These are phyloP conservation scores for Diaporthe destruens DNA, from an alignment of 2,329 filamentous ascomycete species.

Conservation along the genomic window DNA sequence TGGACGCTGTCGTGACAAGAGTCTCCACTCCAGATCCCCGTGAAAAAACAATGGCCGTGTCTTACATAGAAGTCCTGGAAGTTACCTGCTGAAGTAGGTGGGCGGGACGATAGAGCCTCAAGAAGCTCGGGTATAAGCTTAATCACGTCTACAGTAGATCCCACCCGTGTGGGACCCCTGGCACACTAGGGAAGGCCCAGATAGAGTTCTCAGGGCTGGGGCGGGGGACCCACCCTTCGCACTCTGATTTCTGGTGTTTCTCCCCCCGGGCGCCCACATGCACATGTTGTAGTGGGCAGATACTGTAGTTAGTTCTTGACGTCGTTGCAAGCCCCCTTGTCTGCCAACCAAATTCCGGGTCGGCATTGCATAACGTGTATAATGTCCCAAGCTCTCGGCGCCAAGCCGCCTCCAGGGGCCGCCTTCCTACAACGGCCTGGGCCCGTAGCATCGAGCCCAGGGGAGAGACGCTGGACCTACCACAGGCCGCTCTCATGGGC, in stretches of 20 bases:
- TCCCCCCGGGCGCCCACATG: too few relatives aligned
- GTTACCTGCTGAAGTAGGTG: too few relatives aligned
- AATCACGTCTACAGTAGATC: background rate
- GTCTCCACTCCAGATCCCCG: background rate
- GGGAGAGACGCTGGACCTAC: slow-evolving; percentile 6
- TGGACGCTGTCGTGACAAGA: slow-evolving; percentile 1
- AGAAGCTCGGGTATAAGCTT: slow-evolving; percentile 27
- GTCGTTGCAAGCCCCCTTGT: background rate
- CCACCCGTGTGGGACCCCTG: background rate
- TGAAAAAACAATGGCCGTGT: background rate
- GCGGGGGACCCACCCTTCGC: too few relatives aligned
- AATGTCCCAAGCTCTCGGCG: slow-evolving; percentile 32
- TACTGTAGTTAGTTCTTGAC: background rate
- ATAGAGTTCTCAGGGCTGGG: background rate
- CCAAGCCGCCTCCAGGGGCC: slow-evolving; percentile 8
- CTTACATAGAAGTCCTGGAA: background rate
- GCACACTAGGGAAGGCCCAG: background rate
- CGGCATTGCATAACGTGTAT: slow-evolving; percentile 30
- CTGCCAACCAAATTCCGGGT: background rate
- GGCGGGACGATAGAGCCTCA: slow-evolving; percentile 20
- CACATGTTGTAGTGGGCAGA: background rate
- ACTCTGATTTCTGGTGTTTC: too few relatives aligned
- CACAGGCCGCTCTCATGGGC: background rate
- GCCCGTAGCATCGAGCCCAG: slow-evolving; percentile 13
- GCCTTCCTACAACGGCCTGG: slow-evolving; percentile 22